Evolutionary conservation across 805 yeast genomes (phyloP).

Genomic region (Candida jianshihensis): DNA sequence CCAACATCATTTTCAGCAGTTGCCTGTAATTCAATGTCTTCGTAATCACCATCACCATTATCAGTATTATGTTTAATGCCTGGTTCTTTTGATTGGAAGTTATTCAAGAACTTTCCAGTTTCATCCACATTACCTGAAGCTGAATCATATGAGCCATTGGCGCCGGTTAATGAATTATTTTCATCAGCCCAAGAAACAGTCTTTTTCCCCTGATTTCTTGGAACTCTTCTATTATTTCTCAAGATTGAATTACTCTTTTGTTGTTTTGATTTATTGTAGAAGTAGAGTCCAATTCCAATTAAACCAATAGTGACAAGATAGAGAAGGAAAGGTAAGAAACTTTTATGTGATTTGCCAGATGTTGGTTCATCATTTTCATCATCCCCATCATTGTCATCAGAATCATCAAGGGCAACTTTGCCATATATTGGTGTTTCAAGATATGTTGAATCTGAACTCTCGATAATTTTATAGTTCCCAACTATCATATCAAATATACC

Average conservation of each 20-base stretch:
- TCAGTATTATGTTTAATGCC: slow-evolving; percentile 6
- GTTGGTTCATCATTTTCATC: slow-evolving; percentile 4
- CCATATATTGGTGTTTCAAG: slow-evolving; percentile 21
- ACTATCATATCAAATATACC: slow-evolving; percentile 55
- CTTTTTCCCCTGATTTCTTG: slow-evolving; percentile 19
- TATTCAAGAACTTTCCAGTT: slow-evolving; percentile 17
- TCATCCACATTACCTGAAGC: slow-evolving; percentile 4
- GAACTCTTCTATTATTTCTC: slow-evolving; percentile 6
- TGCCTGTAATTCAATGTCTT: slow-evolving; percentile 15
- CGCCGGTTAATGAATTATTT: slow-evolving; percentile 2
- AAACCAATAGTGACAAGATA: slow-evolving; percentile 14
- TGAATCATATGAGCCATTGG: slow-evolving; percentile 5
- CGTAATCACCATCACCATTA: slow-evolving; percentile 8
- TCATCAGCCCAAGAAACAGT: slow-evolving; percentile 34
- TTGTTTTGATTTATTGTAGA: slow-evolving; percentile 13
- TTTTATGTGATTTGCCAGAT: slow-evolving; percentile 6
- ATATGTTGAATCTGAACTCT: slow-evolving; percentile 7
- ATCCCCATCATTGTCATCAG: no score
- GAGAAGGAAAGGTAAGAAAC: slow-evolving; percentile 18
- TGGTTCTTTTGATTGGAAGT: slow-evolving; percentile 10
- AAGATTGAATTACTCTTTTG: slow-evolving; percentile 16
- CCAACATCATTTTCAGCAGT: slow-evolving; percentile 6
- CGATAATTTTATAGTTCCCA: slow-evolving; percentile 17
- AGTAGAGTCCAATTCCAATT: slow-evolving; percentile 13
- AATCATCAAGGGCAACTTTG: slow-evolving; percentile 6